Evolutionary conservation across 371 early-diverging fungal species (phyloP).

Genomic region (Apophysomyces trapeziformis): DNA sequence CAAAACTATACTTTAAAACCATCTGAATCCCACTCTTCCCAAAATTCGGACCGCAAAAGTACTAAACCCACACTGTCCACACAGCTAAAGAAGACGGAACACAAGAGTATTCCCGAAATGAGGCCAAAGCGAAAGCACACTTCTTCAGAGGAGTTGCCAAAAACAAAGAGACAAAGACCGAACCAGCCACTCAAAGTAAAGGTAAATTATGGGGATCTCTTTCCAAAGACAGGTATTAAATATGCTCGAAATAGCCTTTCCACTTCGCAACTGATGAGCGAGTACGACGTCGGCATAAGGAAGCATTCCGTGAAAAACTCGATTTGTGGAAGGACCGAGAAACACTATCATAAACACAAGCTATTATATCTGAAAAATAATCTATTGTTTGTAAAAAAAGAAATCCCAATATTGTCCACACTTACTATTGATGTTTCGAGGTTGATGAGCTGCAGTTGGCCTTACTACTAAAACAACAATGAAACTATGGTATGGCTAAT

Average conservation of each 20-base stretch:
- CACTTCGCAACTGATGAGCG: conserved; percentile 25
- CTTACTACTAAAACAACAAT: no score
- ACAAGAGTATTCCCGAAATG: neutral
- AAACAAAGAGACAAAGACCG: conserved; percentile 1
- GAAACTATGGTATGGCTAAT: no score
- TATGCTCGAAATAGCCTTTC: conserved; percentile 16
- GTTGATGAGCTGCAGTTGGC: no score
- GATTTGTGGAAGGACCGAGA: conserved; percentile 25
- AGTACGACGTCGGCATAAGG: conserved; percentile 17
- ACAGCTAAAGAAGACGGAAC: neutral
- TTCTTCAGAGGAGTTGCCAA: neutral
- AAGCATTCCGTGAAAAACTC: conserved; percentile 20
- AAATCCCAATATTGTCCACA: neutral
- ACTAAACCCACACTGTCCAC: neutral
- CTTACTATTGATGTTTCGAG: no score
- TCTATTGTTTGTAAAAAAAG: conserved; percentile 1
- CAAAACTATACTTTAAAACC: neutral
- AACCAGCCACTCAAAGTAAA: conserved; percentile 8
- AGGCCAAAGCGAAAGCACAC: neutral
- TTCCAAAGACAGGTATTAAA: neutral
- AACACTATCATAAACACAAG: conserved; percentile 1
- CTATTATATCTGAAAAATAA: no score
- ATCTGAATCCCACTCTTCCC: neutral
- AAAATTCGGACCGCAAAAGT: neutral
- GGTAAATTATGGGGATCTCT: neutral